These are phyloP conservation scores for Crassisporium funariophilum DNA, from an alignment of 768 basidiomycete genomes.

Conservation along the genomic window DNA sequence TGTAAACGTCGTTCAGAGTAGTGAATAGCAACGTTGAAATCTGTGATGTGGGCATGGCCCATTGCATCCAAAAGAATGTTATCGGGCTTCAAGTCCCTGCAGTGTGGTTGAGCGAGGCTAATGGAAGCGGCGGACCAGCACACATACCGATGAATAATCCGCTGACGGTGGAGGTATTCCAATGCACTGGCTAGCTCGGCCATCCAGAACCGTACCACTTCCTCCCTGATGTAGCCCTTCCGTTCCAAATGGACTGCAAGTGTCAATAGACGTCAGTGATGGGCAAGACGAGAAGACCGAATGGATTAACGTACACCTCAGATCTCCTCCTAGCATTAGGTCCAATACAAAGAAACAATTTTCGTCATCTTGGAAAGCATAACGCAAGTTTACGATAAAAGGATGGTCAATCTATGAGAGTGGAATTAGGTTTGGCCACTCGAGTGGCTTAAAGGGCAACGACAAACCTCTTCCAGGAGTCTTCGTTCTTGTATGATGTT, in stretches of 20 bases:
- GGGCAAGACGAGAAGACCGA: conserved; percentile 2
- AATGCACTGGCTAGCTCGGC: conserved; percentile 86
- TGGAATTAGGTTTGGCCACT: conserved; percentile 8
- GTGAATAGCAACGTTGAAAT: conserved; percentile 99
- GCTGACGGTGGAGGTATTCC: conserved; percentile 86
- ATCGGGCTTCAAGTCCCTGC: conserved; percentile 94
- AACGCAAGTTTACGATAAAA: conserved; percentile 87
- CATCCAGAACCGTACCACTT: conserved; percentile 82
- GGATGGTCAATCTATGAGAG: conserved; percentile 76
- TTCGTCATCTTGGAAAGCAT: conserved; percentile 96
- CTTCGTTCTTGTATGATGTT: conserved; percentile 94
- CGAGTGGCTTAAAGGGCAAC: conserved; percentile 4
- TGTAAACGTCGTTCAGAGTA: conserved; percentile 88
- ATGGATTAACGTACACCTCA: conserved; percentile 70
- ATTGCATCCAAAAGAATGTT: conserved; percentile 92
- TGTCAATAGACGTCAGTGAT: conserved; percentile 5
- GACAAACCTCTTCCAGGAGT: conserved; percentile 83
- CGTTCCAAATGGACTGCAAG: conserved; percentile 81
- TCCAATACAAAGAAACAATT: conserved; percentile 99
- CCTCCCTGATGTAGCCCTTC: conserved; percentile 64
- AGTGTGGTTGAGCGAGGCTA: conserved; percentile 13
- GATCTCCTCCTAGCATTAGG: conserved; percentile 93
- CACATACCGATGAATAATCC: conserved; percentile 93
- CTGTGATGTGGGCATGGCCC: conserved; percentile 96
- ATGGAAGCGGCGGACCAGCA: conserved; percentile 1